phyloP scores from a whole-genome alignment of 768 basidiomycete genomes.

The Tricholoma hemisulphureum region DNA sequence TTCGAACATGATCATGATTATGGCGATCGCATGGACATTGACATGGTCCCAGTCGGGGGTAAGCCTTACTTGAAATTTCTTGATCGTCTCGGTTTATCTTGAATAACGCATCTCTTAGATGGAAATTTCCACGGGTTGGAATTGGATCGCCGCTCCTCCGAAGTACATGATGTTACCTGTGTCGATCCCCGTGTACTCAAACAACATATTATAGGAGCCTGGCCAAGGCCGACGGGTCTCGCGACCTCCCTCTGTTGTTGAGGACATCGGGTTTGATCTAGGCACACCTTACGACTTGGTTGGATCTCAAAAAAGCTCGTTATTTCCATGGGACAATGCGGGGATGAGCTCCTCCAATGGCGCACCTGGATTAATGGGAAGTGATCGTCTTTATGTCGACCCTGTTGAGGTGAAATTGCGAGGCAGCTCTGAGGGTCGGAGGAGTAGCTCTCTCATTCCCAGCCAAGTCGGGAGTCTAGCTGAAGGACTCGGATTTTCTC shows the following conservation, averaged over 20 bases:
- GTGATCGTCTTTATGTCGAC: slow-evolving; percentile 49
- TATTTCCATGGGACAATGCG: slow-evolving; percentile 86
- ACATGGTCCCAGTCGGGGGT: slow-evolving; percentile 5
- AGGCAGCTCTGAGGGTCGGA: slow-evolving; percentile 52
- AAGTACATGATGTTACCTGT: slow-evolving; percentile 38
- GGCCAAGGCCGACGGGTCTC: slow-evolving; percentile 80
- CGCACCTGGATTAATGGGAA: slow-evolving; percentile 37
- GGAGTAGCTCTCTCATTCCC: slow-evolving; percentile 55
- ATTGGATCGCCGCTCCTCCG: slow-evolving; percentile 46
- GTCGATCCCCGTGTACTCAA: neutral
- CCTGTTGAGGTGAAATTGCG: slow-evolving; percentile 52
- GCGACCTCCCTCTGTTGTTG: slow-evolving; percentile 49
- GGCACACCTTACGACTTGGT: slow-evolving; percentile 36
- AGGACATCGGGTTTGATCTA: slow-evolving; percentile 49
- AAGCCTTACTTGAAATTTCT: neutral
- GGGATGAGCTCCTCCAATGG: slow-evolving; percentile 60
- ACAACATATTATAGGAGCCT: slow-evolving; percentile 57
- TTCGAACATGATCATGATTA: neutral
- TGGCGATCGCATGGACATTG: neutral
- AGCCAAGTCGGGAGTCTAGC: slow-evolving; percentile 46
- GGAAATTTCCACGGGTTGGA: slow-evolving; percentile 5
- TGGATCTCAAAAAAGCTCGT: slow-evolving; percentile 63
- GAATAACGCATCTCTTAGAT: slow-evolving; percentile 1
- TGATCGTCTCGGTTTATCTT: neutral
- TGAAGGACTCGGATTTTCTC: slow-evolving; percentile 54